These are phyloP conservation scores for Vachellia collinsii DNA, from an alignment of 306 rosid species.

Conservation along the genomic window DNA sequence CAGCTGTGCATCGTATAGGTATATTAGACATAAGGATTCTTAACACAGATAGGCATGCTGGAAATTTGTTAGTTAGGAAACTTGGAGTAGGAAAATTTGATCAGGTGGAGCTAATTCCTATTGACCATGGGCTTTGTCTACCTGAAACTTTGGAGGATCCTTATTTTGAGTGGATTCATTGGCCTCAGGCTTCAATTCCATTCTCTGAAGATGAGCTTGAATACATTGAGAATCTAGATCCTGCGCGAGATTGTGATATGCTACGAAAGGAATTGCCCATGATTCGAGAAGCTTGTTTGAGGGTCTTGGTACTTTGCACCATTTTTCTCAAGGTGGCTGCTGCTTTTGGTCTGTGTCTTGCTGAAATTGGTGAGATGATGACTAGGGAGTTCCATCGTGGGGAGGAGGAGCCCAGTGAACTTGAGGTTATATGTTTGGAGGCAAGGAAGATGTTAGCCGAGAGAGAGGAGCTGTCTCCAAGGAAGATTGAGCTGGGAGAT, in stretches of 20 bases:
- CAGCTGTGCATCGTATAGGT: conserved; percentile 94
- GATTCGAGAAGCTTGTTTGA: conserved; percentile 94
- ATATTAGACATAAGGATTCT: conserved; percentile 94
- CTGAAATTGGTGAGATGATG: conserved; percentile 99
- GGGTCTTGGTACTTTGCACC: conserved; percentile 91
- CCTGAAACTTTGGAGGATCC: conserved; percentile 97
- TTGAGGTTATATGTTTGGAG: conserved; percentile 89
- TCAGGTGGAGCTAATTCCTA: conserved; percentile 92
- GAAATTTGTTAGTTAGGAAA: conserved; percentile 89
- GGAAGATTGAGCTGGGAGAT: conserved; percentile 47
- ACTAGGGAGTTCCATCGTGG: conserved; percentile 82
- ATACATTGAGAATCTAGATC: conserved; percentile 68
- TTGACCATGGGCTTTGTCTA: conserved; percentile 97
- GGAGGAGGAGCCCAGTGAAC: conserved; percentile 97
- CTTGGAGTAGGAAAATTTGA: conserved; percentile 78
- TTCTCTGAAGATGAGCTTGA: conserved; percentile 90
- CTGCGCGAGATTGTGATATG: conserved; percentile 71
- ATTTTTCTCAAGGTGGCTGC: conserved; percentile 90
- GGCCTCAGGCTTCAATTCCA: conserved; percentile 99
- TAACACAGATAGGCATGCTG: conserved; percentile 98
- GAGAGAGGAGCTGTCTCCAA: conserved; percentile 67
- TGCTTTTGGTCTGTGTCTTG: conserved; percentile 76
- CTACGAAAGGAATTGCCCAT: conserved; percentile 80
- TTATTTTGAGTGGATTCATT: conserved; percentile 98
- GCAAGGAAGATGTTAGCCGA: conserved; percentile 71